Conservation (phyloP, 768 basidiomycete genomes). For the Clavulina sp. region DNA sequence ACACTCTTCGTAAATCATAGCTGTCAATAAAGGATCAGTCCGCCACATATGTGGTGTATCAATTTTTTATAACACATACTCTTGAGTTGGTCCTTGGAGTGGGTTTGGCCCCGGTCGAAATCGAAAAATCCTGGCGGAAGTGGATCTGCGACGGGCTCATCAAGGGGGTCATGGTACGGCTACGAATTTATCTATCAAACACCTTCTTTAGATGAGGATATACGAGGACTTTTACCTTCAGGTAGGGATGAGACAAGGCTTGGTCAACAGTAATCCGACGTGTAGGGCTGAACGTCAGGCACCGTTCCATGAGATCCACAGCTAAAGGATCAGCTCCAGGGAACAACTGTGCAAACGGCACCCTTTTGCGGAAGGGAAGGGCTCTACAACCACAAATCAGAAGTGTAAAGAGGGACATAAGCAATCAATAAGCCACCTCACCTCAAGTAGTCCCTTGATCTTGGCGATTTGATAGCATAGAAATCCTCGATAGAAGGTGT, state of each 20-base stretch:
- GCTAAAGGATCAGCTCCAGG: slow-evolving; percentile 71
- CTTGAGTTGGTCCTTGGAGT: slow-evolving; percentile 19
- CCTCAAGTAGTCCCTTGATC: slow-evolving; percentile 90
- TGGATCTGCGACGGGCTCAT: slow-evolving; percentile 68
- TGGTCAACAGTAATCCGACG: slow-evolving; percentile 77
- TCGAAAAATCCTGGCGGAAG: slow-evolving; percentile 68
- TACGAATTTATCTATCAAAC: slow-evolving; percentile 15
- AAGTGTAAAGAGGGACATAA: background rate
- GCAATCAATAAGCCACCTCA: background rate
- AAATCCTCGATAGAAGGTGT: slow-evolving; percentile 96
- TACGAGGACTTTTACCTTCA: slow-evolving; percentile 34
- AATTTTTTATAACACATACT: background rate
- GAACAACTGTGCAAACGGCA: slow-evolving; percentile 69
- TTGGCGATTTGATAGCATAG: slow-evolving; percentile 82
- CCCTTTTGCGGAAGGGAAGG: slow-evolving; percentile 79
- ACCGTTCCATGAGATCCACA: slow-evolving; percentile 62
- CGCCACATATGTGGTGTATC: background rate
- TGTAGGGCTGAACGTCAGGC: slow-evolving; percentile 71
- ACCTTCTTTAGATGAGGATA: background rate
- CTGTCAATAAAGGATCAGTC: background rate
- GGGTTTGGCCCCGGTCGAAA: slow-evolving; percentile 34
- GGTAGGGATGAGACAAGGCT: slow-evolving; percentile 77
- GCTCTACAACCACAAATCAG: slow-evolving; percentile 20
- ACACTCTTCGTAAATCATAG: background rate
- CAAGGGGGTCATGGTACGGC: slow-evolving; percentile 79